phyloP scores from a whole-genome alignment of 176 grass and related monocot genomes.

The Raddia guianensis region DNA sequence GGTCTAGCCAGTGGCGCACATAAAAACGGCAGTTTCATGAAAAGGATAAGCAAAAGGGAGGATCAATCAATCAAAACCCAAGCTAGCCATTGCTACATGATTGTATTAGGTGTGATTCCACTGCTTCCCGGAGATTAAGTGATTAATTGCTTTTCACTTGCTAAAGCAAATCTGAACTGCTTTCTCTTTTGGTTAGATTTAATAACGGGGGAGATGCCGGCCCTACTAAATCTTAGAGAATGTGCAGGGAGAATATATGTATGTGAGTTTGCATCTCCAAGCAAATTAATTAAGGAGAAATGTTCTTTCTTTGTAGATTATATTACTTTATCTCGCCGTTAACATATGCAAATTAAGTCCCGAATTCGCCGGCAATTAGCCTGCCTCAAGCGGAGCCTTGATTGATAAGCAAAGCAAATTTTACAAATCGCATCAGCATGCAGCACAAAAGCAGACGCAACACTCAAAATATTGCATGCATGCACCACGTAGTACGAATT shows the following conservation, averaged over 20 bases:
- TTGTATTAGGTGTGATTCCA: not conserved
- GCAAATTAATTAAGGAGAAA: not conserved
- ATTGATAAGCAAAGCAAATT: conserved; percentile 3
- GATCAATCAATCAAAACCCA: not conserved
- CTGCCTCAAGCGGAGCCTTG: conserved; percentile 3
- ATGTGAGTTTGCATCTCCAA: not conserved
- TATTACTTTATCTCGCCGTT: not conserved
- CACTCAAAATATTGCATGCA: not conserved
- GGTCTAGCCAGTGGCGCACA: not conserved
- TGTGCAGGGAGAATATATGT: not conserved
- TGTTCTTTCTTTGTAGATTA: not conserved
- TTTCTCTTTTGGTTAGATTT: not conserved
- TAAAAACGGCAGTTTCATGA: not conserved
- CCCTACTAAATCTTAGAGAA: not conserved
- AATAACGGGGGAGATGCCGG: not conserved
- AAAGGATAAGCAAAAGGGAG: not conserved
- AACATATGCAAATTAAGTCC: not conserved
- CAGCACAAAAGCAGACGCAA: not conserved
- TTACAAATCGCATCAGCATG: not conserved
- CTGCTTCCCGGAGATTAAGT: not conserved
- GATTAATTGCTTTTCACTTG: conserved; percentile 6
- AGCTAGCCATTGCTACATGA: not conserved
- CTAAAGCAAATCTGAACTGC: not conserved
- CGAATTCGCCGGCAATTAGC: not conserved
- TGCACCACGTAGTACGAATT: not conserved